Evolutionary conservation across 257 asterid genomes (phyloP), one percentile per base, ranked within the genome.

Genomic region (Asclepias syriaca): DNA sequence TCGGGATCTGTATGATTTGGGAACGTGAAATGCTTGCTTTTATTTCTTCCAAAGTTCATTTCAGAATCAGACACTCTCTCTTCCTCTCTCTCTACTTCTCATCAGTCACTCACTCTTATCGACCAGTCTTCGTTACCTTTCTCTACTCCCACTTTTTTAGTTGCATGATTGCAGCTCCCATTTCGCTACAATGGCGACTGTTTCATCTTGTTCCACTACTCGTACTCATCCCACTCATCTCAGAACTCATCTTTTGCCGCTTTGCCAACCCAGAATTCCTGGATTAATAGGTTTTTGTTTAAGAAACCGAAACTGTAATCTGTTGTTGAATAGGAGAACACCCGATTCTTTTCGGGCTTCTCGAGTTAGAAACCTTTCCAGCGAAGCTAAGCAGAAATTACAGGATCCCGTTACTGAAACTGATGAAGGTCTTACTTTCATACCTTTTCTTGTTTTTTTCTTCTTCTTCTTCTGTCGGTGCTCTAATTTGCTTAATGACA

Each of bases 311-410:
- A 77, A 74, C 71, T 79, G 84, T 11, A 85, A 66, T 13, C 81
- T 85, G 5, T 39, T 85, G 49, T 70, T 85, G 74, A 69, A 68
- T 60, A 72, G 66, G 63, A 74, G 64, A 68, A 78, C 50, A n/a
- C 40, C 76, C 2, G 61, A 34, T 48, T 64, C 65, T 43, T 78
- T 45, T 18, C 75, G 84, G 81, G 75, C 55, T n/a, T 81, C 84
- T 46, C 70, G 78, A 61, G 82, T 88, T 57, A 85, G 80, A 72
- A 86, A 81, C 65, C 83, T 84, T 61, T 83, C 86, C 57, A 75
- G 85, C 68, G 81, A 84, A 65, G 82, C 85, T 37, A 82, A 74
- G 83, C 93, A 83, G 56, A 77, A 27, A 32, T 55, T 79, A 55
- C 75, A 74, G 56, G 86, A 82, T 74, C 77, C 86, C 60, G 60